Conservation (phyloP, 129 eudicot species). For the Centella asiatica region DNA sequence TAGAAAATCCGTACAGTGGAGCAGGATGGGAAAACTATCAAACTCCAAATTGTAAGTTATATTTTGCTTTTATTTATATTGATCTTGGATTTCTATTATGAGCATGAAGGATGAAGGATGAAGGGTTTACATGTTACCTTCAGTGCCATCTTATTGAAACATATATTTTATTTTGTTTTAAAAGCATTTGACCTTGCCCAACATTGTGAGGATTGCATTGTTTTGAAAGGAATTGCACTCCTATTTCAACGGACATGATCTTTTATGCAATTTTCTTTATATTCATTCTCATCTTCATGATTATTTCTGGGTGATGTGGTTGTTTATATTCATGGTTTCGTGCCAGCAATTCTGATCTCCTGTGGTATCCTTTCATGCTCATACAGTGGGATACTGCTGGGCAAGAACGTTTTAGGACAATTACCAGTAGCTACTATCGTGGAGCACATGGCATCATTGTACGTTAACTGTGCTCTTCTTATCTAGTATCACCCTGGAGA, state of each 20-base stretch:
- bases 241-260: no score
- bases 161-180: not conserved
- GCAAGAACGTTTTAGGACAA: constrained; percentile 95
- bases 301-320: not conserved
- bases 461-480: constrained; percentile 13
- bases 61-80: not conserved
- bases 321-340: not conserved
- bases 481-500: not conserved
- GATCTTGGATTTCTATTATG: not conserved
- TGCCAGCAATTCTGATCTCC: not conserved
- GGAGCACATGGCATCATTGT: constrained; percentile 99
- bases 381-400: constrained; percentile 96
- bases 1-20: constrained; percentile 99
- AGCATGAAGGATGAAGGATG: not conserved
- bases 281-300: not conserved
- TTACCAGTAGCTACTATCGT: constrained; percentile 95
- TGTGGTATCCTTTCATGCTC: constrained; percentile 2
- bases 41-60: constrained; percentile 88
- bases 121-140: not conserved
- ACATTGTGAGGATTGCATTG: not conserved
- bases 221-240: not conserved
- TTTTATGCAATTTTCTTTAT: not conserved
- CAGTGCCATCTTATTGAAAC: not conserved
- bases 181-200: not conserved
- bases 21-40: constrained; percentile 93